Evolutionary conservation across 2,329 filamentous ascomycete genomes (phyloP).

Genomic region (Phialemonium atrogriseum): DNA sequence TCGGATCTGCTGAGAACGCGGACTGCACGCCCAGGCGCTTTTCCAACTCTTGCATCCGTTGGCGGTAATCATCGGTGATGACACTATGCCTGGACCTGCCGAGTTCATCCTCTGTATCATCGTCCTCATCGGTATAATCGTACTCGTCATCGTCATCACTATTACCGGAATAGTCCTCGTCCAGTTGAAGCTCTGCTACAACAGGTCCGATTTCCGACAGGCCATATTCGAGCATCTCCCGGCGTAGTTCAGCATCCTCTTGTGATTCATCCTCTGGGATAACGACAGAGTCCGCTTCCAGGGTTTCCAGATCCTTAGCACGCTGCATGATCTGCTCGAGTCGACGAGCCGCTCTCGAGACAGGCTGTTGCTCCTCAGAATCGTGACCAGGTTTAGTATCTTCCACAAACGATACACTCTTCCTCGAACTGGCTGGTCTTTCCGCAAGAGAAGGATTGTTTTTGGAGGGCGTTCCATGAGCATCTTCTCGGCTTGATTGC

Average conservation of each 20-base stretch:
- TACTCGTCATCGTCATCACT: constrained; percentile 43
- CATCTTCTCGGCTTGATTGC: neutral
- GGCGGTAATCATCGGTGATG: constrained; percentile 66
- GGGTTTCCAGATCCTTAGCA: constrained; percentile 45
- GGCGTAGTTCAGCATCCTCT: constrained; percentile 72
- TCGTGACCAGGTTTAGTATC: constrained; percentile 44
- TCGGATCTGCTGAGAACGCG: constrained; percentile 38
- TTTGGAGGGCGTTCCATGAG: neutral
- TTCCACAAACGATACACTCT: constrained; percentile 55
- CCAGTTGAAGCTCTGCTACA: constrained; percentile 83
- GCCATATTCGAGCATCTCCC: constrained; percentile 86
- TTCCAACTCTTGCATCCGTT: constrained; percentile 80
- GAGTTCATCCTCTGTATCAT: constrained; percentile 68
- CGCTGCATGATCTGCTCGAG: constrained; percentile 49
- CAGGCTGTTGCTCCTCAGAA: constrained; percentile 18
- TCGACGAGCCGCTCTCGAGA: constrained; percentile 33
- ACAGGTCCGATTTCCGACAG: constrained; percentile 84
- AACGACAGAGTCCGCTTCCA: constrained; percentile 40
- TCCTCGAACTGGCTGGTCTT: constrained; percentile 33
- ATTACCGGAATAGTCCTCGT: constrained; percentile 53
- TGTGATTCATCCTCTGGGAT: constrained; percentile 67
- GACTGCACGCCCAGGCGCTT: constrained; percentile 58
- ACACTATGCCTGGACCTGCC: constrained; percentile 63
- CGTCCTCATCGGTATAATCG: constrained; percentile 43
- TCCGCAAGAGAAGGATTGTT: too few species aligned